Conservation (phyloP, 352 stramenopile genomes). For the Thraustochytrium sp. region DNA sequence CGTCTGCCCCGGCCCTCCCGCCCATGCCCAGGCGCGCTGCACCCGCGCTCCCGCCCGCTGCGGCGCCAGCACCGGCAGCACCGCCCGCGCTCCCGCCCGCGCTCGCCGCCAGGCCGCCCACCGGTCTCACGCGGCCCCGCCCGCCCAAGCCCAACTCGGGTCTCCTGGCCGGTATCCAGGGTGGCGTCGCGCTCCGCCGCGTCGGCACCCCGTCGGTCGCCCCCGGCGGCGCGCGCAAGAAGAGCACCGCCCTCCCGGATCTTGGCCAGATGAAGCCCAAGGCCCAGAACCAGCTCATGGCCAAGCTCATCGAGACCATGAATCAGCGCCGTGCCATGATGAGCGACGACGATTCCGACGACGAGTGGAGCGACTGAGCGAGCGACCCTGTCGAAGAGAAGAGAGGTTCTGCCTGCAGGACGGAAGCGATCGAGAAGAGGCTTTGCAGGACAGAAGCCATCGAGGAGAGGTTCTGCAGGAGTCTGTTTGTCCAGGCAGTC, state of each 20-base stretch:
- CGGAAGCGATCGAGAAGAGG: too few species aligned
- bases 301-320: slow-evolving; percentile 41
- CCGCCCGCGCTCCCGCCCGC: too few species aligned
- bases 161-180: background rate
- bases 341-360: slow-evolving; percentile 7
- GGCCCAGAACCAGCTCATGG: slow-evolving; percentile 42
- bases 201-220: background rate
- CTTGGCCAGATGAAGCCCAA: slow-evolving; percentile 27
- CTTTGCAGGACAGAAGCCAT: too few species aligned
- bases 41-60: background rate
- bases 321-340: background rate
- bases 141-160: background rate
- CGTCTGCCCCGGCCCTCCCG: background rate
- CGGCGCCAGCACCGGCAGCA: too few species aligned
- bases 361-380: slow-evolving; percentile 27
- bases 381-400: too few species aligned
- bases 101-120: background rate
- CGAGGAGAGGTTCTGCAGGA: too few species aligned
- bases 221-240: background rate
- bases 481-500: too few species aligned
- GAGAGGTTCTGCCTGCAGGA: too few species aligned
- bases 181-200: background rate
- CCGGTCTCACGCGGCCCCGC: background rate
- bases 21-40: background rate
- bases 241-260: background rate